Percentiles rank a stretch among this genome's conserved stretches.
phyloP scores from a whole-genome alignment of 257 asterid genomes.

The Ajuga chamaepitys region DNA sequence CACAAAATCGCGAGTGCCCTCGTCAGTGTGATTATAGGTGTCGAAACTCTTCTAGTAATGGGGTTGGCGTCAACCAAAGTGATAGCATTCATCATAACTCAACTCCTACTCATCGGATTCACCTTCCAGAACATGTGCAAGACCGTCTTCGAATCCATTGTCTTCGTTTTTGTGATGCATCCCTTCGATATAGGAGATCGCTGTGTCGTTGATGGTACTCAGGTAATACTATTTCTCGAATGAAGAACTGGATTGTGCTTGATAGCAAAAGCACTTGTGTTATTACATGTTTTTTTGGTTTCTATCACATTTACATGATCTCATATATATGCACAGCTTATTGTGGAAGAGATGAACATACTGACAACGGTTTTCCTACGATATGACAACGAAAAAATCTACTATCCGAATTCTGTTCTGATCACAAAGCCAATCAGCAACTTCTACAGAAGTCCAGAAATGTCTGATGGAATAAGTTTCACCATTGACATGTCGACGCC shows the following conservation, averaged over 20 bases:
- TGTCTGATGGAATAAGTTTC: conserved; percentile 43
- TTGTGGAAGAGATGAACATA: conserved; percentile 71
- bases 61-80: conserved; percentile 49
- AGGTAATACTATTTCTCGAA: conserved; percentile 37
- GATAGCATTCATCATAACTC: conserved; percentile 45
- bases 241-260: no score
- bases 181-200: conserved; percentile 73
- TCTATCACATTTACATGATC: not conserved
- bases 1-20: conserved; percentile 53
- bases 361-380: conserved; percentile 56
- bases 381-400: conserved; percentile 53
- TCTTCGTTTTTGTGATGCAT: conserved; percentile 61
- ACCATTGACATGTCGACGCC: conserved; percentile 43
- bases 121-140: conserved; percentile 68
- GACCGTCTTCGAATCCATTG: conserved; percentile 51
- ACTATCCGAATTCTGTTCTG: conserved; percentile 49
- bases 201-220: conserved; percentile 58
- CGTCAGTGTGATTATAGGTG: conserved; percentile 31
- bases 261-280: no score
- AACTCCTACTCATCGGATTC: conserved; percentile 49
- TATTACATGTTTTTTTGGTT: no score
- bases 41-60: conserved; percentile 36
- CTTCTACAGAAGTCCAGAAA: conserved; percentile 67
- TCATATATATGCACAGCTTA: conserved; percentile 24
- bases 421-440: conserved; percentile 55